Evolutionary conservation across 2,329 filamentous ascomycete species (phyloP), one percentile per base, ranked within the genome.

Genomic region (Chaetomium strumarium): DNA sequence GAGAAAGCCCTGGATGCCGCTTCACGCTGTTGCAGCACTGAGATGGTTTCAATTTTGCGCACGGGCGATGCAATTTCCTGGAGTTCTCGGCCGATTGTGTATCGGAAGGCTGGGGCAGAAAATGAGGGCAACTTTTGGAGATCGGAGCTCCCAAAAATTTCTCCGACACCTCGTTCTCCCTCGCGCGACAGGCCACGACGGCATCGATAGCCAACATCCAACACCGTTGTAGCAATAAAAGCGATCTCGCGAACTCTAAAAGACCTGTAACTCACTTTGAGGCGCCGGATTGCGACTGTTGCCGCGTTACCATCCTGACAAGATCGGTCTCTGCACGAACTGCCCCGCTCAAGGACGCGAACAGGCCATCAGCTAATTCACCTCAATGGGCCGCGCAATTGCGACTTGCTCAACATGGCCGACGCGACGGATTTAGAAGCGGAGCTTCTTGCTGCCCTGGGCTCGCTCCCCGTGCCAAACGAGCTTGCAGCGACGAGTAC

Each of bases 101-200:
- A 64, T 65, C 62, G 53, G 51, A 24, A 42, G 11, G 20, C 51
- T 59, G 62, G 64, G 64, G 64, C 63, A 63, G 55, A 53, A 64
- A 62, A 64, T 63, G 60, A 64, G 62, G 62, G 63, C 62, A 64
- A 57, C 56, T 57, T 55, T 55, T 53, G 40, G 40, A 40, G 42
- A 17, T 56, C 57, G 60, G 60, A 63, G 50, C 4, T 24, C 24
- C 24, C 24, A 24, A 37, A 37, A 37, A 37, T n/a, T 37, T 37
- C 34, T 36, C 11, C 11, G n/a, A 36, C 34, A 14, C 6, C 34
- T 5, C 34, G 34, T n/a, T 37, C 34, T n/a, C 3, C 24, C 24
- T 24, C 24, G 7, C 24, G 24, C 24, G 24, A 7, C 24, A 24
- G 24, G 24, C 24, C 24, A 24, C 24, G 24, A 24, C 24, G 24